Evolutionary conservation across 768 basidiomycete genomes (phyloP).

Genomic region (Candolleomyces aberdarensis): DNA sequence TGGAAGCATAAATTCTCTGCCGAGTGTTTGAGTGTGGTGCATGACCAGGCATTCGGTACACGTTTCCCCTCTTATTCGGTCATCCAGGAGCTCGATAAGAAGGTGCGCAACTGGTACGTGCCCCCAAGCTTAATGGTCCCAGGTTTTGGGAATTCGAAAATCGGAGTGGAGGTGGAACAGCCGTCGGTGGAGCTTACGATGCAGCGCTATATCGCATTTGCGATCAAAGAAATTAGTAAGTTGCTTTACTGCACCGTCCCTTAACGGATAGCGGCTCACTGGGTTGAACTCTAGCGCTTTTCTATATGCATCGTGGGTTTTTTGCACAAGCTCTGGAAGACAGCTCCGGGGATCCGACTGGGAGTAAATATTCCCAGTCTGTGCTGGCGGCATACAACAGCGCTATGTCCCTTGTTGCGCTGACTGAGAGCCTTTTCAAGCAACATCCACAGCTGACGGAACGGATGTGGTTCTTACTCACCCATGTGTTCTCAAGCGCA

Average conservation of each 20-base stretch:
- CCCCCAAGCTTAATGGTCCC: slow-evolving; percentile 64
- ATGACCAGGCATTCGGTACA: slow-evolving; percentile 68
- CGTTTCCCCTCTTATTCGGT: slow-evolving; percentile 57
- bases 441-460: slow-evolving; percentile 66
- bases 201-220: slow-evolving; percentile 64
- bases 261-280: not conserved
- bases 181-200: slow-evolving; percentile 58
- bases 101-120: slow-evolving; percentile 59
- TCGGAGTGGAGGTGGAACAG: slow-evolving; percentile 37
- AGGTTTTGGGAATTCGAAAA: slow-evolving; percentile 54
- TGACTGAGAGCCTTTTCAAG: slow-evolving; percentile 61
- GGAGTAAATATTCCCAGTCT: slow-evolving; percentile 65
- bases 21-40: slow-evolving; percentile 59
- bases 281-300: slow-evolving; percentile 41
- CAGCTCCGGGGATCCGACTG: slow-evolving; percentile 59
- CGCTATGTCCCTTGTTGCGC: slow-evolving; percentile 64
- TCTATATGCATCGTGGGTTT: slow-evolving; percentile 75
- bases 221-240: slow-evolving; percentile 68
- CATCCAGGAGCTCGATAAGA: slow-evolving; percentile 64
- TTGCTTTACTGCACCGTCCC: not conserved
- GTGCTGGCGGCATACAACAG: slow-evolving; percentile 69
- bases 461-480: slow-evolving; percentile 71
- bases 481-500: slow-evolving; percentile 70
- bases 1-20: slow-evolving; percentile 71
- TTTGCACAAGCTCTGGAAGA: slow-evolving; percentile 70